A percentile compares a stretch with the other conserved stretches of the same genome.
These are phyloP conservation scores for Pseudocercospora fijiensis DNA, from an alignment of 2,329 filamentous ascomycete genomes.

Conservation along the genomic window DNA sequence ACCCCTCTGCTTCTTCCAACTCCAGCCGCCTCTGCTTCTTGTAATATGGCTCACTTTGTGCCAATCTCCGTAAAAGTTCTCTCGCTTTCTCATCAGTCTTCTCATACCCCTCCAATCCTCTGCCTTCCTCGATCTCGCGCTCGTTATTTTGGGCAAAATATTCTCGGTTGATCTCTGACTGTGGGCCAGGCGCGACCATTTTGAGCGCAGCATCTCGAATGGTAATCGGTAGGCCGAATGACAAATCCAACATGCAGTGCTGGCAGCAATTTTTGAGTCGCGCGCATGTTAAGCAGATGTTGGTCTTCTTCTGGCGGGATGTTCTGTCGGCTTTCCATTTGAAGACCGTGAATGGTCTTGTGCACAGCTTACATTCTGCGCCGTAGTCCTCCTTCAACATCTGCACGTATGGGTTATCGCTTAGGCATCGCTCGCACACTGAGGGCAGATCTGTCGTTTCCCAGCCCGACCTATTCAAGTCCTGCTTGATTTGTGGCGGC, in stretches of 20 bases:
- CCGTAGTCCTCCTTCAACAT: slow-evolving; percentile 98
- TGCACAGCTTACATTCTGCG: slow-evolving; percentile 70
- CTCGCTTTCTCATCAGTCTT: slow-evolving; percentile 97
- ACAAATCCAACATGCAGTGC: slow-evolving; percentile 96
- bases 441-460: slow-evolving; percentile 89
- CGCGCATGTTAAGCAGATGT: slow-evolving; percentile 94
- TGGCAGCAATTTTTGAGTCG: slow-evolving; percentile 98
- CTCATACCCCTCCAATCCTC: slow-evolving; percentile 85
- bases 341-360: slow-evolving; percentile 92
- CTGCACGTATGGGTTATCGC: slow-evolving; percentile 95
- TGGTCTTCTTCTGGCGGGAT: slow-evolving; percentile 86
- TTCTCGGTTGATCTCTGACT: slow-evolving; percentile 90
- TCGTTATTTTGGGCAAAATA: slow-evolving; percentile 98
- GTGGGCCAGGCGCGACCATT: slow-evolving; percentile 92
- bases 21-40: slow-evolving; percentile 75
- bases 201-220: slow-evolving; percentile 95
- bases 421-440: slow-evolving; percentile 87
- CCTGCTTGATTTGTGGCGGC: slow-evolving; percentile 92
- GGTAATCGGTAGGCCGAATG: slow-evolving; percentile 90
- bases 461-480: slow-evolving; percentile 93
- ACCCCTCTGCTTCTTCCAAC: slow-evolving; percentile 40
- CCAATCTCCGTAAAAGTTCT: slow-evolving; percentile 78
- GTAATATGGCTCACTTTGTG: slow-evolving; percentile 93
- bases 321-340: slow-evolving; percentile 92
- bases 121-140: slow-evolving; percentile 88